Percentiles rank a stretch among this genome's conserved stretches.
phyloP scores from a whole-genome alignment of 2,329 filamentous ascomycete species.

The Penicillium palitans region DNA sequence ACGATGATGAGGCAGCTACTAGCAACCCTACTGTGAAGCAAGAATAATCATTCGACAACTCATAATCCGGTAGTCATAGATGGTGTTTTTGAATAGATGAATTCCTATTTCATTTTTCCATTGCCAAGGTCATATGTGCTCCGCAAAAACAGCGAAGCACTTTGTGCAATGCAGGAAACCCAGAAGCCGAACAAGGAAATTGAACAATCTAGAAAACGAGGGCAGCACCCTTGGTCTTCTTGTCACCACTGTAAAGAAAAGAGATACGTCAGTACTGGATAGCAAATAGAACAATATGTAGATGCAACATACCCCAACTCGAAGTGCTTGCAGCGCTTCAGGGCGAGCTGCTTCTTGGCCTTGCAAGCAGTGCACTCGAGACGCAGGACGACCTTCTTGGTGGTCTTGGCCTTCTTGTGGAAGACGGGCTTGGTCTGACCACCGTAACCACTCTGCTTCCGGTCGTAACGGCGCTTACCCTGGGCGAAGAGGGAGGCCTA shows the following conservation, averaged over 20 bases:
- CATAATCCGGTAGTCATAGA: conserved; percentile 38
- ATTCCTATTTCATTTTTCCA: conserved; percentile 47
- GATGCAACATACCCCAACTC: conserved; percentile 81
- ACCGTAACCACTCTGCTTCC: conserved; percentile 99
- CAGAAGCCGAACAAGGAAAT: conserved; percentile 46
- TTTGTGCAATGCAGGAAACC: conserved; percentile 44
- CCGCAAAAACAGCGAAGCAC: conserved; percentile 34
- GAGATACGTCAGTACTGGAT: conserved; percentile 45
- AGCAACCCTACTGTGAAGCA: conserved; percentile 6
- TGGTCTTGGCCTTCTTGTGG: conserved; percentile 99
- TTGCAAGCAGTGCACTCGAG: conserved; percentile 98
- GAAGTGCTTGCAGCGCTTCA: conserved; percentile 99
- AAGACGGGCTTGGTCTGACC: conserved; percentile 99
- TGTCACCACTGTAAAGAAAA: conserved; percentile 78
- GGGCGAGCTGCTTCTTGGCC: conserved; percentile 93
- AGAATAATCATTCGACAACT: conserved; percentile 20
- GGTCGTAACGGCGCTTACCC: conserved; percentile 99
- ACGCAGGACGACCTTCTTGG: conserved; percentile 99
- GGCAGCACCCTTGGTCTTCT: conserved; percentile 99
- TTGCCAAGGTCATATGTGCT: conserved; percentile 43
- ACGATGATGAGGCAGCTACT: neutral
- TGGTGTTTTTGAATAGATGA: conserved; percentile 40
- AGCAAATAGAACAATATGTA: neutral
- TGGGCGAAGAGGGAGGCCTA: conserved; percentile 91
- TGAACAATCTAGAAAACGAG: conserved; percentile 85